Conservation (phyloP, 2,329 filamentous ascomycete species). For the Microdochium trichocladiopsis region DNA sequence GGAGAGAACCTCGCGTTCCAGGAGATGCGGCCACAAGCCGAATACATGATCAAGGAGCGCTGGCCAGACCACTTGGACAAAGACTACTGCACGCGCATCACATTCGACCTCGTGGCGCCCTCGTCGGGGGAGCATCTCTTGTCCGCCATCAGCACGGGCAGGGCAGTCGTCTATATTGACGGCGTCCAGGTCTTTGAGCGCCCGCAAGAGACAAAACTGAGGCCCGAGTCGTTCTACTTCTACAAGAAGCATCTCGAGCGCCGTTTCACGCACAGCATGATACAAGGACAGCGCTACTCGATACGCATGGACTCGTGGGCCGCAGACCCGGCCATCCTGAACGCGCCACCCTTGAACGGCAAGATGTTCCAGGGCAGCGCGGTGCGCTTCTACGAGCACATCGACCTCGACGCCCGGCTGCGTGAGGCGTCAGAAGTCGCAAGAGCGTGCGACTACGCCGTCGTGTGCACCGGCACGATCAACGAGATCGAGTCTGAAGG, state of each 20-base stretch:
- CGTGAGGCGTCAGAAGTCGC: conserved; percentile 56
- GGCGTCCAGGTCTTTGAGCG: conserved; percentile 60
- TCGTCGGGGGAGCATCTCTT: conserved; percentile 57
- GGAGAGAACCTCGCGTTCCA: conserved; percentile 13
- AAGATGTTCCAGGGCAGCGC: conserved; percentile 65
- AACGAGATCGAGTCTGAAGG: conserved; percentile 73
- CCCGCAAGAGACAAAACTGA: conserved; percentile 62
- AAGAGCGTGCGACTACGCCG: conserved; percentile 55
- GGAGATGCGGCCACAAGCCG: conserved; percentile 64
- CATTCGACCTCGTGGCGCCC: conserved; percentile 28
- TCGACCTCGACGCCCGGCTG: conserved; percentile 41
- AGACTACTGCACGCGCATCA: conserved; percentile 40
- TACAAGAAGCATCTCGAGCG: conserved; percentile 46
- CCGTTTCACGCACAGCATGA: background rate
- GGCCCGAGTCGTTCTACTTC: conserved; percentile 60
- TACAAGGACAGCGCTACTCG: background rate
- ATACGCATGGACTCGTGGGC: background rate
- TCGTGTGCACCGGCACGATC: conserved; percentile 64
- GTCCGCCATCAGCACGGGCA: conserved; percentile 60
- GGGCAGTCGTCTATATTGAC: conserved; percentile 51
- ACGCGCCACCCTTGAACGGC: conserved; percentile 58
- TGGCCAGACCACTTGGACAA: conserved; percentile 60
- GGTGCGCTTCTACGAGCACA: conserved; percentile 52
- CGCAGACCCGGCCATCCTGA: conserved; percentile 21
- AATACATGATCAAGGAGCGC: conserved; percentile 56